Percentiles rank a stretch among this genome's conserved stretches.
Conservation (phyloP, 371 early-diverging fungal species). For the Mucor indicus region DNA sequence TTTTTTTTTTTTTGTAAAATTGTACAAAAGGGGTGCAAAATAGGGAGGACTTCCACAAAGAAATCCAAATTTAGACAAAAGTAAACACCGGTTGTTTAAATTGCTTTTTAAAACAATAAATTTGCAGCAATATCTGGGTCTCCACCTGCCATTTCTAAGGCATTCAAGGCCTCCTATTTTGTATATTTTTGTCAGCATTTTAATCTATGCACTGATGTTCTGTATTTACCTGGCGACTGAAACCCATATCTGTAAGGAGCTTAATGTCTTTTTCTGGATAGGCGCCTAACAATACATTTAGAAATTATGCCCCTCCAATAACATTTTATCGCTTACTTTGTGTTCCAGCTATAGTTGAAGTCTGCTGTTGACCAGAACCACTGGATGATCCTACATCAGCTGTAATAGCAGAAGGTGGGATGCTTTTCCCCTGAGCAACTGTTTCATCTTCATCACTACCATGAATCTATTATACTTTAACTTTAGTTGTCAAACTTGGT, state of each 20-base stretch:
- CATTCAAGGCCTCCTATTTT: slow-evolving; percentile 72
- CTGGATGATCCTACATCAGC: slow-evolving; percentile 19
- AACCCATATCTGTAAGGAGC: slow-evolving; percentile 38
- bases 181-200: slow-evolving; percentile 45
- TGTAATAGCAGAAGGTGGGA: slow-evolving; percentile 27
- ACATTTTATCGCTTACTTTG: too few species aligned
- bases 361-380: neutral
- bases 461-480: slow-evolving; percentile 20
- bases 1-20: neutral
- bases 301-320: neutral
- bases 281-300: slow-evolving; percentile 1
- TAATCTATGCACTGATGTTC: slow-evolving; percentile 44
- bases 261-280: slow-evolving; percentile 43
- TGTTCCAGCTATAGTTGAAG: too few species aligned
- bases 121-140: slow-evolving; percentile 86
- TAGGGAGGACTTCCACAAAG: neutral
- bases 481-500: neutral
- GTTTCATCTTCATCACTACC: slow-evolving; percentile 42
- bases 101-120: slow-evolving; percentile 54
- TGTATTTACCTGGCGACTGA: slow-evolving; percentile 31
- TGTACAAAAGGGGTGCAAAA: slow-evolving; percentile 2
- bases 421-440: slow-evolving; percentile 35
- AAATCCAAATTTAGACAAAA: slow-evolving; percentile 17
- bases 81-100: slow-evolving; percentile 12
- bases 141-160: slow-evolving; percentile 80